These are phyloP conservation scores for Eimeria acervulina DNA, from an alignment of 169 alveolate species.

Conservation along the genomic window DNA sequence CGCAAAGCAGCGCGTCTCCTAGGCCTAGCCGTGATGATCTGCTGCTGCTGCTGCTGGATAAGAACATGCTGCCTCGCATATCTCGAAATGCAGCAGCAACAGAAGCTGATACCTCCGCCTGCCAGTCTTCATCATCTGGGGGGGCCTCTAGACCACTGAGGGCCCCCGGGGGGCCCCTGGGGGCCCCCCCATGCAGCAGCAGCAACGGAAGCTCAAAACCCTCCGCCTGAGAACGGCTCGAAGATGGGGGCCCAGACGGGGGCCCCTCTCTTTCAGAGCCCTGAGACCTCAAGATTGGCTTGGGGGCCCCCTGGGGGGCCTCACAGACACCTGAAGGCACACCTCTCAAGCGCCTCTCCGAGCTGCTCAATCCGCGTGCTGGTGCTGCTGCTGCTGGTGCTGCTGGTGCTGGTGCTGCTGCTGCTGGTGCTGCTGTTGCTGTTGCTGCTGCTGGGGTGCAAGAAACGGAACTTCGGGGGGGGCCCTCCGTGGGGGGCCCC, in stretches of 20 bases:
- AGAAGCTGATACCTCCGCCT: slow-evolving; percentile 13
- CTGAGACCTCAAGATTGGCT: background rate
- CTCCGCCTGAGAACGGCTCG: background rate
- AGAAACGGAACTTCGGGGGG: background rate
- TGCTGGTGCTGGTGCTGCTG: slow-evolving; percentile 43
- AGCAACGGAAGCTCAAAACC: slow-evolving; percentile 50
- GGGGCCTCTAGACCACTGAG: background rate
- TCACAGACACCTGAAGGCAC: background rate
- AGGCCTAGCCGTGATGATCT: background rate
- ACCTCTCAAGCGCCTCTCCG: background rate
- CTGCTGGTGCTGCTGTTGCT: slow-evolving; percentile 16
- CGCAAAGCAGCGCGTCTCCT: background rate
- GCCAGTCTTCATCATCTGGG: slow-evolving; percentile 28
- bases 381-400: slow-evolving; percentile 1
- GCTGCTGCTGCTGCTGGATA: slow-evolving; percentile 56
- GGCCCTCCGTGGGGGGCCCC: slow-evolving; percentile 41
- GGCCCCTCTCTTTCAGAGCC: background rate
- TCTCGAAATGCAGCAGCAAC: slow-evolving; percentile 66
- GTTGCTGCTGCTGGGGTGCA: slow-evolving; percentile 27
- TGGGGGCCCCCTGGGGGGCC: slow-evolving; percentile 18
- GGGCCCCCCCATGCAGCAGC: slow-evolving; percentile 64
- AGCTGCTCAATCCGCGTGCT: background rate
- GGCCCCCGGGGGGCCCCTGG: slow-evolving; percentile 20
- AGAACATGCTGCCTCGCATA: background rate
- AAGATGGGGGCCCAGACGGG: background rate